Evolutionary conservation across 1,284 basidiomycete genomes (phyloP), one percentile per base, ranked within the genome.

Genomic region (Irpex lacteus): DNA sequence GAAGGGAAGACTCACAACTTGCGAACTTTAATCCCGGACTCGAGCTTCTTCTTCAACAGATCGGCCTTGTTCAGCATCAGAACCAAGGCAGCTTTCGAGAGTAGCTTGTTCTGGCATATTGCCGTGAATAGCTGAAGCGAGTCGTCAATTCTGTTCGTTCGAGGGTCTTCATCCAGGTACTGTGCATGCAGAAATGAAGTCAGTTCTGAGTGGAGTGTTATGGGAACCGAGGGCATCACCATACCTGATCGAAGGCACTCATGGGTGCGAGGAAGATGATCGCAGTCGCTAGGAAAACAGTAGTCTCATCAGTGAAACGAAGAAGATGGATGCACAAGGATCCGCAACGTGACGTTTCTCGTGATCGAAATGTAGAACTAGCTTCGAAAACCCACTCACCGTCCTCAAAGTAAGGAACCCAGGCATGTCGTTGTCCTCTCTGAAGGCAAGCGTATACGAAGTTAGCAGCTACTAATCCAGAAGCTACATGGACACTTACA

Each of bases 361-460:
- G 32, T 1, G 32, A 34, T 34, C 32, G 5, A 34, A 34, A 34
- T 34, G 32, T 34, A 34, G 32, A 34, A 1, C 32, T 34, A 34
- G 32, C 32, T 34, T 34, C 32, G 32, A 34, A 34, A 34, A 34
- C 62, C 71, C 71, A 77, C 82, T 72, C 73, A 89, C 90, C 90
- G 73, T 92, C 90, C 73, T 93, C 91, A 70, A 93, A 93, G 74
- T 86, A 93, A 44, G 91, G 89, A 57, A 89, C 85, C 91, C 91
- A 93, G 15, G 87, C 86, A 69, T 88, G 88, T 70, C 91, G 78
- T 89, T 93, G 72, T 50, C 84, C 84, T 65, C 85, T 79, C 85
- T 86, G 66, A 61, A 63, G 34, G 64, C 50, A 70, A 5, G 57
- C 57, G 49, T 21, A 18, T 40, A 40, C 55, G n/a, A n/a, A n/a